Evolutionary conservation across 495 filamentous ascomycete species (phyloP).

Genomic region (Penicillium robsamsonii): DNA sequence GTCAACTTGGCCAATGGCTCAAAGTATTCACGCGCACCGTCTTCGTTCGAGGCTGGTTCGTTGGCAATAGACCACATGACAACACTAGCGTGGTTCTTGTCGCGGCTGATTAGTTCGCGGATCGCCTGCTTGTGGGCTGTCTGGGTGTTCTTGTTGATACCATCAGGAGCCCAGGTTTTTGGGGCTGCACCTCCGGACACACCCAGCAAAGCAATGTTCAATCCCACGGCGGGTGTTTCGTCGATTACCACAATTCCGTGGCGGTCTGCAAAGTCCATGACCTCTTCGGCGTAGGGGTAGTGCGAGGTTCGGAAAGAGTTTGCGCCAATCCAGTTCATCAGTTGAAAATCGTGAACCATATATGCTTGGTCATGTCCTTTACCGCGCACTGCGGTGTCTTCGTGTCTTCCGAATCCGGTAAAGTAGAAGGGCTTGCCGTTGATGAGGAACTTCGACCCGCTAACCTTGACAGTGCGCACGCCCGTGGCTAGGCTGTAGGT

Average conservation of each 20-base stretch:
- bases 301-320: constrained; percentile 27
- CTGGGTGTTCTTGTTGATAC: constrained; percentile 3
- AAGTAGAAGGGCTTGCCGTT: constrained; percentile 9
- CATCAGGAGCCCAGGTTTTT: neutral
- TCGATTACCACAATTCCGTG: constrained; percentile 10
- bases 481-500: constrained; percentile 6
- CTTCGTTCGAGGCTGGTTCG: constrained; percentile 2
- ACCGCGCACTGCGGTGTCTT: constrained; percentile 5
- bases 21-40: constrained; percentile 8
- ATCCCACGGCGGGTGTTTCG: constrained; percentile 9
- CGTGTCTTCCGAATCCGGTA: constrained; percentile 7
- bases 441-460: constrained; percentile 4
- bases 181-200: neutral
- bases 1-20: constrained; percentile 5
- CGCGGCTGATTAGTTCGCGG: constrained; percentile 2
- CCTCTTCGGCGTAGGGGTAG: constrained; percentile 26
- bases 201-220: constrained; percentile 1
- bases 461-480: constrained; percentile 1
- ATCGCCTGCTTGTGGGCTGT: neutral
- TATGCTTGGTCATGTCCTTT: constrained; percentile 15
- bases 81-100: constrained; percentile 8
- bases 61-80: constrained; percentile 13
- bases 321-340: constrained; percentile 23
- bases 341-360: constrained; percentile 22
- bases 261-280: constrained; percentile 21